Evolutionary conservation across 108 stramenopile species (phyloP), one percentile per base, ranked within the genome.

Genomic region (Nannochloropsis salina): DNA sequence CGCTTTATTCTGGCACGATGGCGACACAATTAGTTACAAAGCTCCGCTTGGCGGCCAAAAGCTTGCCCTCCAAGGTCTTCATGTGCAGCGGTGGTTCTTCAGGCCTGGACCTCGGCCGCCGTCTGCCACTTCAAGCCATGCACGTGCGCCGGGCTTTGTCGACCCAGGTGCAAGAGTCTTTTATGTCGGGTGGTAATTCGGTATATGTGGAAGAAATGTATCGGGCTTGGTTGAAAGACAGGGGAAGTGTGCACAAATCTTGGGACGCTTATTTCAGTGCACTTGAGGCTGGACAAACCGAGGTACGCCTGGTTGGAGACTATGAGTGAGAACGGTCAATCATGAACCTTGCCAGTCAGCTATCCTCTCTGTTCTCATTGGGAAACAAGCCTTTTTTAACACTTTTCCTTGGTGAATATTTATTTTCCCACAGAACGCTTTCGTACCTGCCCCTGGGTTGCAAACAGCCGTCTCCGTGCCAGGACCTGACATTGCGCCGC

Each of bases 151-250:
- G 61, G 61, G 61, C 61, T n/a, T n/a, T 74, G 61, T 74, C 61
- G 3, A 74, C 61, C 61, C 61, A 74, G 20, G 15, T n/a, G 61
- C 61, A 74, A n/a, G 61, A 74, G 61, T 74, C 61, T n/a, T 74
- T 74, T 6, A 74, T 74, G 61, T 74, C 61, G 2, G 61, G 61
- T 4, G n/a, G 61, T n/a, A 74, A 74, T n/a, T 74, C 61, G 44
- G 51, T 92, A 44, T 93, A 93, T 89, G 86, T 92, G 80, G 93
- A 93, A 82, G 83, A 91, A 22, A 92, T 92, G 93, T 93, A 92
- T 82, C 44, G 82, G n/a, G 84, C 88, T 22, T 93, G 91, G 91
- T 80, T 61, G 42, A n/a, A 12, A 74, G 91, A 93, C 90, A 91
- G 90, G 8, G 9, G 22, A 18, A 85, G 86, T 45, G 93, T 93